These are phyloP conservation scores for Pezicula neosporulosa DNA, from an alignment of 2,329 filamentous ascomycete species.

Conservation along the genomic window DNA sequence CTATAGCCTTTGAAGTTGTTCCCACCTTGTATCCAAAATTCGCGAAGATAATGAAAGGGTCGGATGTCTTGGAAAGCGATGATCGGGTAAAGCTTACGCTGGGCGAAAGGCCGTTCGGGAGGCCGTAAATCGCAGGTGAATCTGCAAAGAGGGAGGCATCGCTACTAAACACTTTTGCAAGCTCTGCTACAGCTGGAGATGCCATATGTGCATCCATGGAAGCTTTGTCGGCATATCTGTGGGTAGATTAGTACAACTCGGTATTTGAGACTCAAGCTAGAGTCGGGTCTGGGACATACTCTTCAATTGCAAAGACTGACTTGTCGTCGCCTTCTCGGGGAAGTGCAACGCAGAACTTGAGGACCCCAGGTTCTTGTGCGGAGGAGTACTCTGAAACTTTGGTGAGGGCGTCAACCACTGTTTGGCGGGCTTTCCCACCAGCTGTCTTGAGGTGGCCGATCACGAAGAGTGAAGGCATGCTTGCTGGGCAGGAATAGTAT, in stretches of 20 bases:
- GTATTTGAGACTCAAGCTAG: neutral
- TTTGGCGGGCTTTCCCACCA: neutral
- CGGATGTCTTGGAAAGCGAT: neutral
- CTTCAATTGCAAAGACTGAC: conserved; percentile 1
- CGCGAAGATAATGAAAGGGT: neutral
- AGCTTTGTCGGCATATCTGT: neutral
- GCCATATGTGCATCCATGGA: neutral
- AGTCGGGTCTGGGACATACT: neutral
- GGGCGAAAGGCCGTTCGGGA: neutral
- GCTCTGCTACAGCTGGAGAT: neutral
- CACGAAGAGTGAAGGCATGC: neutral
- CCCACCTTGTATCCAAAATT: neutral
- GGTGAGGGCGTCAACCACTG: neutral
- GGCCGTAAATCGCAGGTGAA: neutral
- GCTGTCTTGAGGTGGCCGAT: neutral
- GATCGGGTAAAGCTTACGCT: neutral
- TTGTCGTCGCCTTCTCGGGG: neutral
- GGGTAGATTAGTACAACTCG: neutral
- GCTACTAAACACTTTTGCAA: neutral
- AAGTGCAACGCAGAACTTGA: neutral
- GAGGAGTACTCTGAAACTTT: neutral
- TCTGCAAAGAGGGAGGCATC: neutral
- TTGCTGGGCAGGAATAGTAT: neutral
- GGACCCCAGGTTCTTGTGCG: neutral
- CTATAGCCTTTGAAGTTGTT: neutral